Base-by-base conservation (phyloP, 1,139 yeast genomes). In the Yamadazyma dushanensis region DNA sequence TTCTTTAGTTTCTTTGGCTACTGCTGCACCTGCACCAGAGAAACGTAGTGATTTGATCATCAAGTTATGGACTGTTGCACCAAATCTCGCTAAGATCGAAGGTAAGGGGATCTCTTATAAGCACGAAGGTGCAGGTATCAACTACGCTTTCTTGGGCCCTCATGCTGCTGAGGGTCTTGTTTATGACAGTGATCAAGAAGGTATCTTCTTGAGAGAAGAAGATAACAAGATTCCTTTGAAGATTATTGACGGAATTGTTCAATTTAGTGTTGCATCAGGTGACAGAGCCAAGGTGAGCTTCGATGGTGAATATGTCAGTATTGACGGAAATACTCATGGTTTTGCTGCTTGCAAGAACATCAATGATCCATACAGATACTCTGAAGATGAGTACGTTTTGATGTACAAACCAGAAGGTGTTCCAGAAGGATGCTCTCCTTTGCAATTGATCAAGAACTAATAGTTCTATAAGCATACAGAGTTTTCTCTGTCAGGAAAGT, bases 81-180 rank as follows among this genome's bases (percentile, higher is more conserved):
- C 17, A 9, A 29, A 22, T 35, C n/a, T n/a, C n/a, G 32, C 47
- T 14, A 23, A 44, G 11, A 31, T 57, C 33, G 44, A 51, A 45
- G 63, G 62, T 17, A 37, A 53, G 23, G 68, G 64, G 29, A 45
- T 73, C 31, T 41, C 52, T 29, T 46, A 63, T 20, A 44, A 45
- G 30, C 82, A 75, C 51, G 79, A 72, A 56, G 83, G 83, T 53
- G 82, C 83, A 32, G 83, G 73, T 41, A 56, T 74, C 48, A 64
- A 70, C 59, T 75, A 70, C 53, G 50, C 66, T 33, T 66, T 70
- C 52, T 47, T 73, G 11, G 62, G 64, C n/a, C n/a, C n/a, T n/a
- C n/a, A n/a, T n/a, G n/a, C n/a, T n/a, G n/a, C n/a, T n/a, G n/a
- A n/a, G n/a, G n/a, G n/a, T n/a, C n/a, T n/a, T n/a, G n/a, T n/a